Evolutionary conservation across 345 rosid species (phyloP).

Genomic region (Syzygium aqueum): DNA sequence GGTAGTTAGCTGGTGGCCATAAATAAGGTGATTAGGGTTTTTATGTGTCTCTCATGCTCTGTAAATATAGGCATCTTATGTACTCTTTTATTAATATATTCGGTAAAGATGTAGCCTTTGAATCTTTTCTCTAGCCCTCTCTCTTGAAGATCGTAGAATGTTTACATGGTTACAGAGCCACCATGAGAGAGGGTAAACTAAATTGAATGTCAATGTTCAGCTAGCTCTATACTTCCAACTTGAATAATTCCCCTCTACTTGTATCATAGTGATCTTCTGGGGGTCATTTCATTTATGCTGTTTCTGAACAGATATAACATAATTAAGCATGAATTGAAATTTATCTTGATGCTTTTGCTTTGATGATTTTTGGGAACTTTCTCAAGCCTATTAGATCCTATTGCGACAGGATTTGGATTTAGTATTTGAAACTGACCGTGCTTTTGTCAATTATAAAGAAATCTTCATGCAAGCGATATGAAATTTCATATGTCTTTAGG

Average conservation of each 20-base stretch:
- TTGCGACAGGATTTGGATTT: background rate
- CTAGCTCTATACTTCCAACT: background rate
- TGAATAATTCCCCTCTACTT: background rate
- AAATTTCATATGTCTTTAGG: constrained; percentile 72
- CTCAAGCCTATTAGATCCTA: background rate
- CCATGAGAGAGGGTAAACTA: background rate
- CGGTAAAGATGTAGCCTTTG: background rate
- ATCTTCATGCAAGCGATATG: constrained; percentile 82
- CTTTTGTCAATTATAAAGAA: constrained; percentile 35
- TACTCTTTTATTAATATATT: background rate
- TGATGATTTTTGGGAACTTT: background rate
- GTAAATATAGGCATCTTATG: background rate
- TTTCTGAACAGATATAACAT: background rate
- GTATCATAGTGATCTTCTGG: background rate
- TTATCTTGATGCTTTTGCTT: background rate
- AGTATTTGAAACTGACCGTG: background rate
- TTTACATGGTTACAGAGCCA: background rate
- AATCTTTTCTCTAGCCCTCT: background rate
- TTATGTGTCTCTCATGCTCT: background rate
- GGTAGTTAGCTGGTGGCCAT: background rate
- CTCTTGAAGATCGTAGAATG: background rate
- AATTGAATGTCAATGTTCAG: background rate
- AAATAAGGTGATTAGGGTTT: background rate
- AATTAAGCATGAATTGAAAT: background rate
- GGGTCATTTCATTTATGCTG: background rate